These are phyloP conservation scores for Geranium incanum DNA, from an alignment of 441 rosid genomes.

Conservation along the genomic window DNA sequence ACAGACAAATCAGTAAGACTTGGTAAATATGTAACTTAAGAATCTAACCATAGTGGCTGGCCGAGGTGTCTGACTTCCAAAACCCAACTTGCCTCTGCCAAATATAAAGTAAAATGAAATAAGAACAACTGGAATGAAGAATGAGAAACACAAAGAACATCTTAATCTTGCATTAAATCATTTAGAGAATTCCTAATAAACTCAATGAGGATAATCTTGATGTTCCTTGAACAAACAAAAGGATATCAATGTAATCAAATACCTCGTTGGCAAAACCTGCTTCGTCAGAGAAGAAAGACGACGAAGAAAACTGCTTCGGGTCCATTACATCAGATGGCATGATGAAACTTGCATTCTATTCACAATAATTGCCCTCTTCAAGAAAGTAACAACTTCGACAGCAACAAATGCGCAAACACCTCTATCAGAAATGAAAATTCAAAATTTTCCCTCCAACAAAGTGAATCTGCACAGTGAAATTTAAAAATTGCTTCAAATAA, in stretches of 20 bases:
- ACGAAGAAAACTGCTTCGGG: conserved; percentile 31
- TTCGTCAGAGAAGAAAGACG: conserved; percentile 33
- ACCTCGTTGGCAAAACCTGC: conserved; percentile 35
- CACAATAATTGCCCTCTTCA: not conserved
- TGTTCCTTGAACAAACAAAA: conserved; percentile 1
- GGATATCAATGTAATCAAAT: conserved; percentile 13
- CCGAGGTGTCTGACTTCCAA: conserved; percentile 37
- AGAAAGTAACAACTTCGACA: conserved; percentile 1
- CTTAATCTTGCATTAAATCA: conserved; percentile 6
- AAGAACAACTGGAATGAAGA: not conserved
- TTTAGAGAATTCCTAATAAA: not conserved
- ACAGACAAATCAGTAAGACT: not conserved
- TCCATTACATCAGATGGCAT: conserved; percentile 42
- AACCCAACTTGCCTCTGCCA: conserved; percentile 45
- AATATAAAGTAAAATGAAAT: conserved; percentile 11
- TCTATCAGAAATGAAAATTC: not conserved
- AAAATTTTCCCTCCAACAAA: conserved; percentile 6
- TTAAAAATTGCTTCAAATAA: not conserved
- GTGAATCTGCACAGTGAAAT: not conserved
- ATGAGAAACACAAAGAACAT: not conserved
- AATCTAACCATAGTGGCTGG: conserved; percentile 37
- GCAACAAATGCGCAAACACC: conserved; percentile 18
- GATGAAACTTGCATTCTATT: conserved; percentile 14
- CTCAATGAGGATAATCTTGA: not conserved
- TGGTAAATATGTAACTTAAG: conserved; percentile 9